Evolutionary conservation across 1,139 yeast genomes (phyloP), one percentile per base, ranked within the genome.

Genomic region (Saccharomyces hybrid): DNA sequence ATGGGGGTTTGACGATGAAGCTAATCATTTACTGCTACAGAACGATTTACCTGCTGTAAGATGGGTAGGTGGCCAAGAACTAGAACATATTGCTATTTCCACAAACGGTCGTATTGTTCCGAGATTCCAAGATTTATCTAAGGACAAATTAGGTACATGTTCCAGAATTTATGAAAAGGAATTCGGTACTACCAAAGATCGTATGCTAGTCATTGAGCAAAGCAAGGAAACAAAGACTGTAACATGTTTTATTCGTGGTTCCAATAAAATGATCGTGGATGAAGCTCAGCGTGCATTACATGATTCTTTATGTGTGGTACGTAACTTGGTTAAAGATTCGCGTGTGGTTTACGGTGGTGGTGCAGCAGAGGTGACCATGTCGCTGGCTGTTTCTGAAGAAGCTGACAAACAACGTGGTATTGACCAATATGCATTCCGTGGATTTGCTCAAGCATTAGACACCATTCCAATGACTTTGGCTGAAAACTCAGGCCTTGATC

Each of bases 1-100:
- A 76, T 93, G 99, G 99, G 99, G 99, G 13, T 95, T 95, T 68
- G 99, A 95, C 70, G 99, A 95, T 71, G 99, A 95, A 75, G 99
- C 99, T 47, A 95, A 93, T 73, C 97, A 95, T 72, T 76, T 93
- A 68, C 78, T 93, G 59, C 77, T 91, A 64, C 88, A 95, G 64
- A 89, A 91, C 71, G 81, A 88, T 47, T 79, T 93, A 60, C 96
- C 96, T 52, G 98, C 99, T 38, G 95, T 95, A 48, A 84, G 99
- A 77, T 95, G 99, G 99, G 96, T 95, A 55, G 99, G 99, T 57
- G 99, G 99, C 46, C 89, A 96, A 52, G 99, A 95, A 68, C 80
- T 93, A 64, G 99, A 93, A 74, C 80, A 89, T 60, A 84, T 95
- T 66, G 99, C 99, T 44, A 93, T 95, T 71, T 98, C 99, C 49